Evolutionary conservation across 2,329 filamentous ascomycete species (phyloP), one percentile per base, ranked within the genome.

Genomic region (Ceratocystis eucalypticola): DNA sequence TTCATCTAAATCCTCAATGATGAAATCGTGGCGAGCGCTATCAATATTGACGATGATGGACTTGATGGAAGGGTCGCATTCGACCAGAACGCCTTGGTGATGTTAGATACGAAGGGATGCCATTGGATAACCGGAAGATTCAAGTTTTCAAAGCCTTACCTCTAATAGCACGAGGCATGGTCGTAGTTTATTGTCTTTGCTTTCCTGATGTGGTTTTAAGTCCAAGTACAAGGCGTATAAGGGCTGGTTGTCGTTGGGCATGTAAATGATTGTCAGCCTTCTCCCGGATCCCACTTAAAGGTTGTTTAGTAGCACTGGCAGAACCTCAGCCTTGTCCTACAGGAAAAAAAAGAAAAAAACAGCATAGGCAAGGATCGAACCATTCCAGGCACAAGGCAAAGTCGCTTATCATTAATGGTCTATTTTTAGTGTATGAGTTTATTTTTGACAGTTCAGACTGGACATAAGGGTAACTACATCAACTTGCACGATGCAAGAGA

Each of bases 31-130:
- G 70, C 82, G 80, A 67, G 83, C 79, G 71, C 79, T 82, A 75
- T 93, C 87, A 70, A 93, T 88, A 72, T 86, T 88, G 71, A 89
- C 80, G 72, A 93, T 87, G 78, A 92, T 91, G 69, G 89, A 88
- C 76, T 91, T 92, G 80, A 93, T 91, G 57, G 88, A 89, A n/a
- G 89, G 87, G 74, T 93, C 89, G 76, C 88, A 91, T 75, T 91
- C 84, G 75, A 93, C 85, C 70, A 93, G 81, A 33, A 89, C 86
- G 69, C 88, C 88, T 84, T 64, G 22, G 37, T 20, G 66, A 22
- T 22, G 53, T 67, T 45, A 66, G 70, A 69, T 61, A 67, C 66
- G 22, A 41, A 67, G n/a, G 65, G 67, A 37, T 48, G 57, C 46
- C 30, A 28, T 5, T 53, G n/a, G 46, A 3, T 55, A 44, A 15